Percentiles rank a stretch among this genome's conserved stretches.
These are phyloP conservation scores for Beauveria sp. DNA, from an alignment of 2,329 filamentous ascomycete species.

Conservation along the genomic window DNA sequence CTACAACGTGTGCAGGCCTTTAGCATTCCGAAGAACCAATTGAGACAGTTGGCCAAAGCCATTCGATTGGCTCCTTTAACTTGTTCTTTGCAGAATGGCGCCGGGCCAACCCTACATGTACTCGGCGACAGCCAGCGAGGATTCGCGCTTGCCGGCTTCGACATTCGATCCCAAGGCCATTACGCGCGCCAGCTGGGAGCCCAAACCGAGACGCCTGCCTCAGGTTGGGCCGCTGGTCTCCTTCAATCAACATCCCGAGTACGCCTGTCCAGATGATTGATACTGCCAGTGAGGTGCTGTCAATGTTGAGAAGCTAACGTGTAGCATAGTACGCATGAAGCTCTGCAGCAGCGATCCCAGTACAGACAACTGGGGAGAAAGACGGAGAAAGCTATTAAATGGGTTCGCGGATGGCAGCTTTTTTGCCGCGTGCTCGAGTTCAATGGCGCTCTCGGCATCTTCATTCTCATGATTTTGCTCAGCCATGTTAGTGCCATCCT, in stretches of 20 bases:
- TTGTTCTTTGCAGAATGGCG: neutral
- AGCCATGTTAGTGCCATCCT: constrained; percentile 55
- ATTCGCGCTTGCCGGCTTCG: constrained; percentile 44
- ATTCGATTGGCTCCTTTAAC: neutral
- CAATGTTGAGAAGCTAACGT: neutral
- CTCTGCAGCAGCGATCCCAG: constrained; percentile 54
- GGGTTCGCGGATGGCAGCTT: constrained; percentile 61
- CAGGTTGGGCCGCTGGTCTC: constrained; percentile 68
- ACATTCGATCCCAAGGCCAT: constrained; percentile 83
- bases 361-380: constrained; percentile 60
- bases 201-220: constrained; percentile 54
- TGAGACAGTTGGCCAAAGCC: neutral
- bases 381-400: constrained; percentile 65
- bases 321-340: constrained; percentile 46
- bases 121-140: constrained; percentile 39
- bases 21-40: neutral
- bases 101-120: constrained; percentile 61
- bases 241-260: constrained; percentile 86
- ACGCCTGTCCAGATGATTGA: constrained; percentile 25
- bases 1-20: neutral
- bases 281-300: neutral
- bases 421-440: constrained; percentile 59
- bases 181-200: constrained; percentile 68
- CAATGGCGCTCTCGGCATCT: constrained; percentile 59
- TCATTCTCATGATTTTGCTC: constrained; percentile 72